These are phyloP conservation scores for Pythium rishiriense DNA, from an alignment of 352 stramenopile species.

Conservation along the genomic window DNA sequence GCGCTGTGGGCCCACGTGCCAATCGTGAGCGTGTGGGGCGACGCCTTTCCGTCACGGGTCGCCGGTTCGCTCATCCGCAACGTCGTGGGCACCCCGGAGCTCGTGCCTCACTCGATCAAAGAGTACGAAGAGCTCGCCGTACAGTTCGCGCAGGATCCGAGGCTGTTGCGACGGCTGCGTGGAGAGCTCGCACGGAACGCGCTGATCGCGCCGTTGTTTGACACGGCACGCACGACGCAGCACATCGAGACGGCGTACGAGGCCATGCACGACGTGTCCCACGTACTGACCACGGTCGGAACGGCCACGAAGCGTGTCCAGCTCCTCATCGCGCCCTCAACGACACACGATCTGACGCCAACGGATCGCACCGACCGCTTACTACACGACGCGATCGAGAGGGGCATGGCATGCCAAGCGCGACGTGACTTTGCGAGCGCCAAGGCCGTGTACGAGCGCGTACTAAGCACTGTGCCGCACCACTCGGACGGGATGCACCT, in stretches of 20 bases:
- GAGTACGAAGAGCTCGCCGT: slow-evolving; percentile 74
- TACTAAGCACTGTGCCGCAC: slow-evolving; percentile 29
- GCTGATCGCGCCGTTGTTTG: slow-evolving; percentile 67
- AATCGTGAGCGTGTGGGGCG: slow-evolving; percentile 85
- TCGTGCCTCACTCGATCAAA: slow-evolving; percentile 56
- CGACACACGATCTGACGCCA: not conserved
- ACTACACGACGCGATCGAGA: slow-evolving; percentile 22
- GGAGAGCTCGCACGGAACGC: slow-evolving; percentile 30
- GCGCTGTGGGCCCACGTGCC: slow-evolving; percentile 88
- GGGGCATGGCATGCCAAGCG: slow-evolving; percentile 37
- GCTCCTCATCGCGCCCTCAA: slow-evolving; percentile 39
- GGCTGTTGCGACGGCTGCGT: slow-evolving; percentile 33
- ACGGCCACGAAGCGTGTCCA: slow-evolving; percentile 33
- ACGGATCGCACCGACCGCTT: slow-evolving; percentile 11
- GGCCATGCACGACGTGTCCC: slow-evolving; percentile 57
- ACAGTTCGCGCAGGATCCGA: slow-evolving; percentile 33
- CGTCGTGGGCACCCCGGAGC: slow-evolving; percentile 30
- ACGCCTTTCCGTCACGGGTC: slow-evolving; percentile 73
- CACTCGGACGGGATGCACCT: slow-evolving; percentile 53
- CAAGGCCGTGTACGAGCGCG: slow-evolving; percentile 41
- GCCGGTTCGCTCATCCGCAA: slow-evolving; percentile 59
- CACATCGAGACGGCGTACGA: slow-evolving; percentile 77
- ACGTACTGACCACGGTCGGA: slow-evolving; percentile 2
- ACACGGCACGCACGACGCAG: slow-evolving; percentile 49
- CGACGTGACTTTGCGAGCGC: slow-evolving; percentile 25